Percentiles rank a stretch among this genome's conserved stretches.
These are phyloP conservation scores for Penicillium sp. DNA, from an alignment of 2,329 filamentous ascomycete genomes.

Conservation along the genomic window DNA sequence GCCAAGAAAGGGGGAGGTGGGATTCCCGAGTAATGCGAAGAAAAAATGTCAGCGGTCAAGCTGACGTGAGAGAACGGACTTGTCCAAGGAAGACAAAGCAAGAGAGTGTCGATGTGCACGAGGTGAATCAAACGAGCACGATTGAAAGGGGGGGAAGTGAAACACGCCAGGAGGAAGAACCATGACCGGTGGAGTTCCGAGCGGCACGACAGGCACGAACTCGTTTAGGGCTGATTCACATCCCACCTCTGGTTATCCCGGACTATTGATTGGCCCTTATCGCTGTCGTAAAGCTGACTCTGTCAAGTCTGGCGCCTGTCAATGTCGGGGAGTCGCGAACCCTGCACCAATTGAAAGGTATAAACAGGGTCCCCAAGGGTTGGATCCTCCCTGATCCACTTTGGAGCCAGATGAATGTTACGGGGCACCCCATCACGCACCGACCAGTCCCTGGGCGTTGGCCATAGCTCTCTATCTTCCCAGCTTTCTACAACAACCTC, in stretches of 20 bases:
- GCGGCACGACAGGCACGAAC: neutral
- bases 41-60: conserved; percentile 15
- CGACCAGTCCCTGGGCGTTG: neutral
- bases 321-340: neutral
- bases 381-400: neutral
- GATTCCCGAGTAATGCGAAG: conserved; percentile 11
- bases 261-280: neutral
- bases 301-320: neutral
- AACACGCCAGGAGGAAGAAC: conserved; percentile 7
- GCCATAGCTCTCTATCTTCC: neutral
- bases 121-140: neutral
- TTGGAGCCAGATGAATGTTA: neutral
- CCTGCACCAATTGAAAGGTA: neutral
- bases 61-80: conserved; percentile 7
- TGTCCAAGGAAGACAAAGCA: neutral
- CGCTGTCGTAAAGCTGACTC: neutral
- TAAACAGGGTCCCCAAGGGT: neutral
- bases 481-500: no score
- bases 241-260: neutral
- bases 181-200: conserved; percentile 1
- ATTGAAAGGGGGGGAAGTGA: conserved; percentile 13
- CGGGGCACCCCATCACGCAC: neutral
- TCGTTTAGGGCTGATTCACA: conserved; percentile 10
- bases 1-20: conserved; percentile 21
- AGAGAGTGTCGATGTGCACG: conserved; percentile 1